Conservation (phyloP, 441 rosid species). For the Dalechampia spathulata region DNA sequence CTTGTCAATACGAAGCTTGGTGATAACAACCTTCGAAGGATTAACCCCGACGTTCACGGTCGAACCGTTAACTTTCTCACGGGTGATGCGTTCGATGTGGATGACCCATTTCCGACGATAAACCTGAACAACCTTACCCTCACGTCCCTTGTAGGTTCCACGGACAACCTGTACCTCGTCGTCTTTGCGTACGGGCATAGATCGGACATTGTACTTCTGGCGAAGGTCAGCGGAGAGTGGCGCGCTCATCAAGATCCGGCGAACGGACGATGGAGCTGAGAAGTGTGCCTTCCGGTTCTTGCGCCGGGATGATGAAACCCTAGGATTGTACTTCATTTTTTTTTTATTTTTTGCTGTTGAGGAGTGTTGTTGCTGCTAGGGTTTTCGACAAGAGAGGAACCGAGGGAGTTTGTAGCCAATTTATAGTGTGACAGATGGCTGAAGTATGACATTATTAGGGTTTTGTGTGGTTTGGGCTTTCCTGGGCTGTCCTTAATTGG, state of each 20-base stretch:
- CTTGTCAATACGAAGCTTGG: conserved; percentile 77
- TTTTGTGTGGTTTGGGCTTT: no score
- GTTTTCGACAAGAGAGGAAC: background rate
- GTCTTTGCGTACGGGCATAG: conserved; percentile 78
- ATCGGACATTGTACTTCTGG: conserved; percentile 67
- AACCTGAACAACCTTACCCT: conserved; percentile 77
- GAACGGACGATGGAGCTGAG: conserved; percentile 61
- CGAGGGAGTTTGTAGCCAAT: background rate
- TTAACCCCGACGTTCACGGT: conserved; percentile 74
- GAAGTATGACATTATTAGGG: no score
- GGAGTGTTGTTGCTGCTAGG: background rate
- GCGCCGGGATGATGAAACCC: conserved; percentile 70
- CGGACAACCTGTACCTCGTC: conserved; percentile 80
- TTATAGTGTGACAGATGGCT: background rate
- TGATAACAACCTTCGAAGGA: conserved; percentile 71
- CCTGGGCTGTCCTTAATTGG: background rate
- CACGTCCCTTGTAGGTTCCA: conserved; percentile 73
- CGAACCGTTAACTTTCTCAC: conserved; percentile 79
- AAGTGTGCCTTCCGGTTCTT: conserved; percentile 86
- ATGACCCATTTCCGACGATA: conserved; percentile 85
- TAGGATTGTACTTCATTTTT: conserved; percentile 70
- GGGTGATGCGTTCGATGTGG: conserved; percentile 76
- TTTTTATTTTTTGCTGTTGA: no score
- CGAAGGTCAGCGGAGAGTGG: conserved; percentile 66
- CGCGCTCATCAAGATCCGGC: conserved; percentile 70